Evolutionary conservation across 148 eudicot genomes (phyloP), one percentile per base, ranked within the genome.

Genomic region (Gaultheria prostrata): DNA sequence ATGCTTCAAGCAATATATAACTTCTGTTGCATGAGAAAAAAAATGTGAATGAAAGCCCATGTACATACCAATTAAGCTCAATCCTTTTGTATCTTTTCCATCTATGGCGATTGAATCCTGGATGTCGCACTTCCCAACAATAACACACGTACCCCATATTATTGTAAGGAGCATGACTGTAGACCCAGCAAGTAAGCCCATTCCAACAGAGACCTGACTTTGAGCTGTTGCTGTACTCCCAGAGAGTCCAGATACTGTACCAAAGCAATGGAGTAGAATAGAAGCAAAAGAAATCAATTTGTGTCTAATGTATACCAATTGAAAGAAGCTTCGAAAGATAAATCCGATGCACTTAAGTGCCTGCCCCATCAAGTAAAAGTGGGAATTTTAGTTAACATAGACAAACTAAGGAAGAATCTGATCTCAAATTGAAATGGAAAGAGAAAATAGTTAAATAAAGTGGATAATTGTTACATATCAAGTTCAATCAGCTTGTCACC

Each of bases 101-200:
- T 95, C 97, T 54, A 88, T 13, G 59, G 98, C 92, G 48, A 73
- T 71, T 6, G 86, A 69, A 85, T 85, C 84, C 26, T 89, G 85
- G 73, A 95, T 61, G 72, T 95, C 98, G 82, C 97, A 93, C 90
- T 95, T 95, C 85, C 98, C 98, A 82, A 94, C 92, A 76, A 94
- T 12, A 77, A 93, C 71, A 82, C 98, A 94, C 73, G 93, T 82
- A 80, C 98, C 98, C 98, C 98, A 95, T 79, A 93, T 86, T n/a
- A 89, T 85, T 14, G 98, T 95, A 73, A 95, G 90, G 76, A 94
- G 95, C 95, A 95, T 92, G 80, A 95, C 98, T 0, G 98, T 95
- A 15, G 98, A 94, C n/a, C 98, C 98, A 83, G 98, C 98, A 43
- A 95, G 90, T 82, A 95, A 87, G 5, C 98, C 98, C 98, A 95